Conservation (phyloP, 805 yeast species). For the Wilhelminamyces savonicus region DNA sequence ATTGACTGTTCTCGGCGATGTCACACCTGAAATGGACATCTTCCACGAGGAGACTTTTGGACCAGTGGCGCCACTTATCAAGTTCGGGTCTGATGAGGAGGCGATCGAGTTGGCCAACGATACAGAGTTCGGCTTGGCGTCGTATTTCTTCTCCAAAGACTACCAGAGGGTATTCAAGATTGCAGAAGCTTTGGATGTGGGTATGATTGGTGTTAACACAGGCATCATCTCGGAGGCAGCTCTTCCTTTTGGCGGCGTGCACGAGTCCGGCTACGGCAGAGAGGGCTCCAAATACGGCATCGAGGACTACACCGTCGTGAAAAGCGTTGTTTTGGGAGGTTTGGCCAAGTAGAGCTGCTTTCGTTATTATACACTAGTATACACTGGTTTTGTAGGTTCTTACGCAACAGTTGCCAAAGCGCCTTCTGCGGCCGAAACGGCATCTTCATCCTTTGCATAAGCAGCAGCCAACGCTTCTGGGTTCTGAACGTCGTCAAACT, state of each 20-base stretch:
- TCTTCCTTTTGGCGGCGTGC: conserved; percentile 56
- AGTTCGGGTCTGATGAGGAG: conserved; percentile 48
- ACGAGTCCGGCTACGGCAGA: conserved; percentile 65
- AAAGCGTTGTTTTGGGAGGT: conserved; percentile 46
- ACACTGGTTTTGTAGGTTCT: no score
- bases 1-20: conserved; percentile 50
- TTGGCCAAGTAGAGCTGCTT: conserved; percentile 13
- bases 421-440: no score
- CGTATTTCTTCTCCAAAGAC: conserved; percentile 51
- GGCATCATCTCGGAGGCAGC: conserved; percentile 52
- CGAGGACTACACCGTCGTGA: conserved; percentile 52
- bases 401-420: no score
- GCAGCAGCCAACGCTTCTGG: conserved; percentile 14
- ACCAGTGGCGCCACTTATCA: conserved; percentile 53
- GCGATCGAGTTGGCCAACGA: conserved; percentile 51
- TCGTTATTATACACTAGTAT: no score
- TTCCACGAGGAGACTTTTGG: conserved; percentile 59
- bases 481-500: conserved; percentile 17
- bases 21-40: conserved; percentile 45
- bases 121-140: conserved; percentile 51
- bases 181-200: conserved; percentile 53
- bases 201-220: conserved; percentile 60
- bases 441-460: no score
- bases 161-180: conserved; percentile 45
- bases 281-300: conserved; percentile 61